Evolutionary conservation across 2,329 filamentous ascomycete genomes (phyloP).

Genomic region (Aureobasidium vineae): DNA sequence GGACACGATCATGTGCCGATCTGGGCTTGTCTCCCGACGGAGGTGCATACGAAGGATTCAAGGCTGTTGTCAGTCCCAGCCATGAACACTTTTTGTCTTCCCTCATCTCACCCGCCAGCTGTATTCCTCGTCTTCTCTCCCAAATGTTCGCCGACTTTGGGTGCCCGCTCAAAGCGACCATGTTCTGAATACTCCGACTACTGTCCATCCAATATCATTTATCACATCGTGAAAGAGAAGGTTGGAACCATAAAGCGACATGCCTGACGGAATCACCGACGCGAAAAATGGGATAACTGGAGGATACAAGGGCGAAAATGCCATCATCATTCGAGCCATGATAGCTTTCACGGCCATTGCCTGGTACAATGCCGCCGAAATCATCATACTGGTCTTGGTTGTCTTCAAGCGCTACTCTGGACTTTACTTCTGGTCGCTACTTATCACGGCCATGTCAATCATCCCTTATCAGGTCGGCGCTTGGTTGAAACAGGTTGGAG

Average conservation of each 20-base stretch:
- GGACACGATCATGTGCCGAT: slow-evolving; percentile 9
- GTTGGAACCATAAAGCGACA: not conserved
- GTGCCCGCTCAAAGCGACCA: not conserved
- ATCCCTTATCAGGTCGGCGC: slow-evolving; percentile 51
- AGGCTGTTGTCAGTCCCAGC: not conserved
- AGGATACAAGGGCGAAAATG: slow-evolving; percentile 33
- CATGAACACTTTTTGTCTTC: not conserved
- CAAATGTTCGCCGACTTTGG: not conserved
- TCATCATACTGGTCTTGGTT: slow-evolving; percentile 48
- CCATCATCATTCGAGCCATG: slow-evolving; percentile 34
- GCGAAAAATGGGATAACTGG: slow-evolving; percentile 20
- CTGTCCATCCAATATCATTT: not conserved
- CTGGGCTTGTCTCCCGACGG: not conserved
- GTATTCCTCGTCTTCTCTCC: no score
- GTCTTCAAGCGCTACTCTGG: slow-evolving; percentile 51
- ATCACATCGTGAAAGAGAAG: not conserved
- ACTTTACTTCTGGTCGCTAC: slow-evolving; percentile 52
- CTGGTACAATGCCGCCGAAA: slow-evolving; percentile 46
- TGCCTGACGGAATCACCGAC: slow-evolving; percentile 21
- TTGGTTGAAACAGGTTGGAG: slow-evolving; percentile 45
- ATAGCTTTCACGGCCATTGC: slow-evolving; percentile 35
- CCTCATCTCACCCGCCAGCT: not conserved
- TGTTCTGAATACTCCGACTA: not conserved
- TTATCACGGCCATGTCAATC: slow-evolving; percentile 47
- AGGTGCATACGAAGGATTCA: slow-evolving; percentile 17